These are phyloP conservation scores for Cyberlindnera misumaiensis DNA, from an alignment of 805 yeast species.

Conservation along the genomic window DNA sequence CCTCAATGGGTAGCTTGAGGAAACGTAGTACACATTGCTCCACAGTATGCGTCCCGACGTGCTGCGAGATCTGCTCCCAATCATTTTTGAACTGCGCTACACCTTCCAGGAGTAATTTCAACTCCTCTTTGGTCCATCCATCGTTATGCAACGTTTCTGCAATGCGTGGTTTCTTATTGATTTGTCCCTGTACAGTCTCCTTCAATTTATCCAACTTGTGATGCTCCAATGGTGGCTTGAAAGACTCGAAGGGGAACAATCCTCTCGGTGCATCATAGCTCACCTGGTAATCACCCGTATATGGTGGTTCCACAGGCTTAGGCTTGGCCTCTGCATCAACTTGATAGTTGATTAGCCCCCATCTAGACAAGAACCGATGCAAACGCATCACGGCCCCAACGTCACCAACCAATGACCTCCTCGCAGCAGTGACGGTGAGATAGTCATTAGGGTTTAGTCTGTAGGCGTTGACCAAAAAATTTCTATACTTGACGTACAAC, in stretches of 20 bases:
- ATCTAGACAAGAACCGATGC: conserved; percentile 74
- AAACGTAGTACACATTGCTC: conserved; percentile 79
- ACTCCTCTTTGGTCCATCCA: conserved; percentile 64
- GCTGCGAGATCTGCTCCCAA: conserved; percentile 71
- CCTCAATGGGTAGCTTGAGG: conserved; percentile 76
- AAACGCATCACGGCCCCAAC: conserved; percentile 83
- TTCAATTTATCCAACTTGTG: conserved; percentile 38
- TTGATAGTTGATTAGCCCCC: conserved; percentile 94
- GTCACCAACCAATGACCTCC: conserved; percentile 88
- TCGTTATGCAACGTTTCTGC: conserved; percentile 28
- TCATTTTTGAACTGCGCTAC: conserved; percentile 58
- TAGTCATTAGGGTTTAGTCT: conserved; percentile 86
- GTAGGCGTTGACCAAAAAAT: conserved; percentile 84
- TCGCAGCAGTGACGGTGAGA: conserved; percentile 81
- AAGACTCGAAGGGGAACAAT: conserved; percentile 82
- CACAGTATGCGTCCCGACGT: conserved; percentile 61
- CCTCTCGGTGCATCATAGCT: conserved; percentile 89
- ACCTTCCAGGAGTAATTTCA: conserved; percentile 55
- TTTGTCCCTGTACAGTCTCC: conserved; percentile 23
- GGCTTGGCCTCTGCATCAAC: conserved; percentile 77
- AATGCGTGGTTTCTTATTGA: conserved; percentile 27
- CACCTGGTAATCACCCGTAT: conserved; percentile 69
- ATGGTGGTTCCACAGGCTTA: conserved; percentile 61
- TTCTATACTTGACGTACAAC: conserved; percentile 74
- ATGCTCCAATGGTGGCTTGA: conserved; percentile 49